Evolutionary conservation across 495 filamentous ascomycete species (phyloP).

Genomic region (Lophiostoma macrostomum): DNA sequence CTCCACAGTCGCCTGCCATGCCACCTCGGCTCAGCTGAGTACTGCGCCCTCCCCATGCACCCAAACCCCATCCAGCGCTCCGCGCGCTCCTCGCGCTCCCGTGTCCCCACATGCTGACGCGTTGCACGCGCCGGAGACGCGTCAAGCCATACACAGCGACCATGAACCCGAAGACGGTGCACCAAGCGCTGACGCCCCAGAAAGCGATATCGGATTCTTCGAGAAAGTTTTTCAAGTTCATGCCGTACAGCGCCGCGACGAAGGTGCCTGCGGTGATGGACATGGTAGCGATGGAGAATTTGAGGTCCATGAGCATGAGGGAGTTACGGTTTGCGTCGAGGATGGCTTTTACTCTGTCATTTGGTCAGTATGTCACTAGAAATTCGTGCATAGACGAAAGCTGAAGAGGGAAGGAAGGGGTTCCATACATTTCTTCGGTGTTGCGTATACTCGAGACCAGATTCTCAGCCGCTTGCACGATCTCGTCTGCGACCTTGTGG

Average conservation of each 20-base stretch:
- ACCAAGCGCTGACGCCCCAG: constrained; percentile 64
- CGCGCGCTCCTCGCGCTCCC: background rate
- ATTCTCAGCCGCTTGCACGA: constrained; percentile 90
- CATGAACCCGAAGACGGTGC: constrained; percentile 66
- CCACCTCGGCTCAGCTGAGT: background rate
- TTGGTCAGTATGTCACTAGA: constrained; percentile 4
- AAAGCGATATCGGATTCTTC: constrained; percentile 95
- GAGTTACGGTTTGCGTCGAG: constrained; percentile 97
- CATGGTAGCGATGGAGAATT: constrained; percentile 92
- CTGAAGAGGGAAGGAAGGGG: background rate
- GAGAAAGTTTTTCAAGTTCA: constrained; percentile 98
- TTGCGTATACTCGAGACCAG: constrained; percentile 94
- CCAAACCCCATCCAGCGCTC: constrained; percentile 15
- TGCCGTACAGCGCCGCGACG: constrained; percentile 94
- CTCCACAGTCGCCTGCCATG: background rate
- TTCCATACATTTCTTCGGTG: constrained; percentile 90
- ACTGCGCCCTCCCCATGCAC: constrained; percentile 15
- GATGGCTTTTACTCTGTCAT: constrained; percentile 81
- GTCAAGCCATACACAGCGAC: constrained; percentile 77
- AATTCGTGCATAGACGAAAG: background rate
- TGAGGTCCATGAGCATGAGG: constrained; percentile 95
- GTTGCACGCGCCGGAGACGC: constrained; percentile 80
- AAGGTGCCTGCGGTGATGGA: constrained; percentile 90
- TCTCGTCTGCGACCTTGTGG: constrained; percentile 96
- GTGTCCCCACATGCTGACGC: constrained; percentile 75